phyloP scores from a whole-genome alignment of 1,284 basidiomycete species.

The Thelephora terrestris region DNA sequence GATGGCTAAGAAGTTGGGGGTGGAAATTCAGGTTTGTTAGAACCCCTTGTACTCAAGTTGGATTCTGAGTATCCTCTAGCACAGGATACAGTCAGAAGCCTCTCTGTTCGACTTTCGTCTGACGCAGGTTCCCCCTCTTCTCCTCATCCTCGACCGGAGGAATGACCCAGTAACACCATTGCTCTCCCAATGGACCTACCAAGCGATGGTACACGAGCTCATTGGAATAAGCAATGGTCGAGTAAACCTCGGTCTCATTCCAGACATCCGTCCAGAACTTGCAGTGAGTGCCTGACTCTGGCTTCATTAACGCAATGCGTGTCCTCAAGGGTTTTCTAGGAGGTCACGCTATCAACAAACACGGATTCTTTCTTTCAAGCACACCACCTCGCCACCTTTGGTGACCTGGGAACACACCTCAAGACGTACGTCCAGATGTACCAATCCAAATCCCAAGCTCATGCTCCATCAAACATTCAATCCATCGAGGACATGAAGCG shows the following conservation, averaged over 20 bases:
- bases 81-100: conserved; percentile 63
- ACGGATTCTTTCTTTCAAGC: conserved; percentile 94
- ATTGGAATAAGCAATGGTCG: conserved; percentile 92
- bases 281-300: conserved; percentile 40
- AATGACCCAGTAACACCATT: conserved; percentile 98
- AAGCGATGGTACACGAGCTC: conserved; percentile 98
- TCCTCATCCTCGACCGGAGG: conserved; percentile 80
- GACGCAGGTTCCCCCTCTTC: conserved; percentile 64
- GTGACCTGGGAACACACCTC: conserved; percentile 89
- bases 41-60: background rate
- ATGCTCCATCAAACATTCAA: conserved; percentile 78
- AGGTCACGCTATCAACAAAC: conserved; percentile 87
- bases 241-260: conserved; percentile 78
- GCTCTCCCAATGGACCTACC: conserved; percentile 99
- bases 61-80: conserved; percentile 28
- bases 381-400: conserved; percentile 91
- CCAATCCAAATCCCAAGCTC: conserved; percentile 74
- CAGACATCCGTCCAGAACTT: conserved; percentile 81
- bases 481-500: conserved; percentile 96
- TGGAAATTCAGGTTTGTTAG: conserved; percentile 67
- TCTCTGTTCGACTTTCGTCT: conserved; percentile 69
- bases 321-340: conserved; percentile 34
- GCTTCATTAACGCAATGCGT: too few relatives aligned
- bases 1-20: conserved; percentile 85
- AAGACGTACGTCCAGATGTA: conserved; percentile 95